phyloP scores from a whole-genome alignment of 345 rosid species.

The Microthlaspi erraticum region DNA sequence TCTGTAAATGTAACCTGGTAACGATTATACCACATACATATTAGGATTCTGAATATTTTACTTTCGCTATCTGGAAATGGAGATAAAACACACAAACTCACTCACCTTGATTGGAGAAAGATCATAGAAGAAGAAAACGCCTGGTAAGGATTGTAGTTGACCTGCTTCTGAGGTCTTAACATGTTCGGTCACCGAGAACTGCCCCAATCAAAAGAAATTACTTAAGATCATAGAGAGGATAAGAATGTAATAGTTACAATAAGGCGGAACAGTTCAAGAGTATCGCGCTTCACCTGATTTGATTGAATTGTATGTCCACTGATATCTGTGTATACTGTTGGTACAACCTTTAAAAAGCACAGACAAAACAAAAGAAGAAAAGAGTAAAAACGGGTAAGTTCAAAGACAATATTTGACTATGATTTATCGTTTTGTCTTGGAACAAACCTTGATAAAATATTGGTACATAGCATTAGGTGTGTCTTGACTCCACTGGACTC shows the following conservation, averaged over 20 bases:
- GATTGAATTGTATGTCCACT: constrained; percentile 79
- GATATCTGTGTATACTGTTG: constrained; percentile 85
- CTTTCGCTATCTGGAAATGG: neutral
- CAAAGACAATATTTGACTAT: neutral
- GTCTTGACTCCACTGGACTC: constrained; percentile 65
- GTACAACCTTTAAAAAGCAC: constrained; percentile 64
- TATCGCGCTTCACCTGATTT: constrained; percentile 63
- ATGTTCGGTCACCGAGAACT: constrained; percentile 98
- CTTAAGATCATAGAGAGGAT: neutral
- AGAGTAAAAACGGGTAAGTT: neutral
- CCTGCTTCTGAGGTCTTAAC: constrained; percentile 68
- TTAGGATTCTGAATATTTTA: neutral
- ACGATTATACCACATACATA: neutral
- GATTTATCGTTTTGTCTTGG: neutral
- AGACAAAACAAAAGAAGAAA: neutral
- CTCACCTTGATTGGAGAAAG: constrained; percentile 97
- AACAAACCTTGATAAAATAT: constrained; percentile 73
- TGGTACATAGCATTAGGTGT: constrained; percentile 49
- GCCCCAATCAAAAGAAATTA: constrained; percentile 14
- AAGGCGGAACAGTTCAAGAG: neutral
- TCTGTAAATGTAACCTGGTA: constrained; percentile 80
- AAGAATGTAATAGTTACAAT: constrained; percentile 20
- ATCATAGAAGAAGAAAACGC: constrained; percentile 97
- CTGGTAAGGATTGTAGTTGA: constrained; percentile 73
- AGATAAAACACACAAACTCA: neutral